Percentiles rank a stretch among this genome's conserved stretches.
Evolutionary conservation across 768 basidiomycete genomes (phyloP).

Genomic region (Naganishia kalamii): DNA sequence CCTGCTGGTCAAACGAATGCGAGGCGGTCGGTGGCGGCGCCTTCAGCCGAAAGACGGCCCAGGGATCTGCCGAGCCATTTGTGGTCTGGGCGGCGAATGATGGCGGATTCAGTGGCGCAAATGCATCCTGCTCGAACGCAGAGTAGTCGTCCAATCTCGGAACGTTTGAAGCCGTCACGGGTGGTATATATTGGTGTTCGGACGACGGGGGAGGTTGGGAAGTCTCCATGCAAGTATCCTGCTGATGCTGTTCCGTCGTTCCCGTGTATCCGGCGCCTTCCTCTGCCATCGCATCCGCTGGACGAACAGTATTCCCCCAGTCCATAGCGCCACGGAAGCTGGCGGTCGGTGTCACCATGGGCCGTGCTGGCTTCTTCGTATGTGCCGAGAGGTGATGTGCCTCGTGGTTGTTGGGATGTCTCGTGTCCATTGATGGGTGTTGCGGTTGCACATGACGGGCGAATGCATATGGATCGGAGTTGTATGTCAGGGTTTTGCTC

Average conservation of each 20-base stretch:
- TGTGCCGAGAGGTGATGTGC: neutral
- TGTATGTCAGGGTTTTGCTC: constrained; percentile 7
- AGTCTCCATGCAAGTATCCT: neutral
- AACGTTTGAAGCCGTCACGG: too few species aligned
- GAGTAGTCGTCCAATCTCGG: constrained; percentile 9
- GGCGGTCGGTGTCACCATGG: neutral
- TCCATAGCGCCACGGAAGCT: neutral
- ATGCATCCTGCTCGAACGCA: constrained; percentile 9
- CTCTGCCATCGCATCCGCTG: neutral
- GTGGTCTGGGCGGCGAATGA: neutral
- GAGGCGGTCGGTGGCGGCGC: neutral
- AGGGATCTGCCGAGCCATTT: neutral
- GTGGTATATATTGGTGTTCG: too few species aligned
- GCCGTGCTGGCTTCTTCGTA: constrained; percentile 2
- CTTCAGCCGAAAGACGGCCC: neutral
- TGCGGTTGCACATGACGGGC: neutral
- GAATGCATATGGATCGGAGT: neutral
- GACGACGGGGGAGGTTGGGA: too few species aligned
- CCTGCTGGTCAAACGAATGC: neutral
- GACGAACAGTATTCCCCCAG: neutral
- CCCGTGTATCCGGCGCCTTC: too few species aligned
- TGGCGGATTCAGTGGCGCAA: neutral
- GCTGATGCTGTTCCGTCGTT: neutral
- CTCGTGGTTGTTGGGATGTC: neutral
- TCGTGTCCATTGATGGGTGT: neutral